phyloP scores from a whole-genome alignment of 441 rosid genomes.

The Metrosideros polymorpha region DNA sequence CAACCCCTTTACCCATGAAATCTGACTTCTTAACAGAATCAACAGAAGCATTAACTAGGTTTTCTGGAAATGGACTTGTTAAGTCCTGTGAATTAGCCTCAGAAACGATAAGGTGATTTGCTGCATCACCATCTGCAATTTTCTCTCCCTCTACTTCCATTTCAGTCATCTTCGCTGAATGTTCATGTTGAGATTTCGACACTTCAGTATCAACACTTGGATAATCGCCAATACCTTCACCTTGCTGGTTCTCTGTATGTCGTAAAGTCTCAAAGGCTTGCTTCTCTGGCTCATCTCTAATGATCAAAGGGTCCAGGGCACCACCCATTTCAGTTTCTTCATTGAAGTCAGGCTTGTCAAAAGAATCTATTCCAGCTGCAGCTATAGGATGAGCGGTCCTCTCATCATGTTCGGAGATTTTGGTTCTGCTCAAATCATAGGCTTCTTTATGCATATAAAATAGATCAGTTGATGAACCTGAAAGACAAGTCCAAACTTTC shows the following conservation, averaged over 20 bases:
- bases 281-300: slow-evolving; percentile 24
- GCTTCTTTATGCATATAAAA: slow-evolving; percentile 44
- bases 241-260: slow-evolving; percentile 23
- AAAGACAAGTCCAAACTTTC: slow-evolving; percentile 14
- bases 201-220: slow-evolving; percentile 13
- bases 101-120: slow-evolving; percentile 12
- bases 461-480: slow-evolving; percentile 70
- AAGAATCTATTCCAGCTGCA: slow-evolving; percentile 26
- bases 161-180: slow-evolving; percentile 27
- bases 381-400: slow-evolving; percentile 29
- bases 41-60: slow-evolving; percentile 17
- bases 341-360: slow-evolving; percentile 17
- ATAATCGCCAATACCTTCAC: slow-evolving; percentile 11
- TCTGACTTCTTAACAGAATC: slow-evolving; percentile 14
- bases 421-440: slow-evolving; percentile 58
- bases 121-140: slow-evolving; percentile 27
- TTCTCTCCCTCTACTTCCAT: slow-evolving; percentile 36
- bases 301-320: slow-evolving; percentile 18
- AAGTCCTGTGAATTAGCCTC: slow-evolving; percentile 13
- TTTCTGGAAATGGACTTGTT: slow-evolving; percentile 8
- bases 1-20: neutral
- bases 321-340: slow-evolving; percentile 31
- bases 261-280: slow-evolving; percentile 25
- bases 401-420: slow-evolving; percentile 31
- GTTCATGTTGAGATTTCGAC: slow-evolving; percentile 24